These are phyloP conservation scores for Cymbopogon flexuosus DNA, from an alignment of 202 grass and related monocot genomes.

Conservation along the genomic window DNA sequence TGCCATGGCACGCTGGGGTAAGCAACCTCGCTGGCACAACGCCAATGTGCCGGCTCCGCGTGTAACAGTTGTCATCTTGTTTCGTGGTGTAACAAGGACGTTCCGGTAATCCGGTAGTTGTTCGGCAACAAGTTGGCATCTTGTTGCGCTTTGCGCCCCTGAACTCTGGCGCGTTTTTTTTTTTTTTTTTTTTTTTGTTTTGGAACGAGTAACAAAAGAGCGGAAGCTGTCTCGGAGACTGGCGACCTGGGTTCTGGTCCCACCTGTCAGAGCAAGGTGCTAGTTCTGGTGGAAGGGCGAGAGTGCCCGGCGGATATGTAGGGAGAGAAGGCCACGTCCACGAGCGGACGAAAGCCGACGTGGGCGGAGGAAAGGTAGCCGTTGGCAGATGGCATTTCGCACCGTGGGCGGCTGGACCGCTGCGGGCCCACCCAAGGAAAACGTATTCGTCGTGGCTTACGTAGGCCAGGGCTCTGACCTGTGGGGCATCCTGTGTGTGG, in stretches of 20 bases:
- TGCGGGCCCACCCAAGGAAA: background rate
- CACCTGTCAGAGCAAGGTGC: background rate
- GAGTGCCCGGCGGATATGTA: background rate
- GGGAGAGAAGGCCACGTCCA: background rate
- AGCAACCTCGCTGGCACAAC: too few relatives aligned
- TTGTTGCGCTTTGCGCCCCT: too few relatives aligned
- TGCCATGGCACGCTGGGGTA: too few relatives aligned
- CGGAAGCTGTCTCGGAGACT: background rate
- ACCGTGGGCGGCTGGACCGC: background rate
- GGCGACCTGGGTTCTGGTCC: background rate
- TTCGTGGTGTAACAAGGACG: too few relatives aligned
- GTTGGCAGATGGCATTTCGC: background rate
- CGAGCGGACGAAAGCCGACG: background rate
- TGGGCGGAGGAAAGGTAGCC: constrained; percentile 21
- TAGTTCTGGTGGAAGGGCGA: background rate
- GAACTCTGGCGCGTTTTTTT: too few relatives aligned
- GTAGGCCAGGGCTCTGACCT: background rate
- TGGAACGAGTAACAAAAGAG: too few relatives aligned
- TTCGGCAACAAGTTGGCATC: too few relatives aligned
- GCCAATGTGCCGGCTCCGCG: too few relatives aligned
- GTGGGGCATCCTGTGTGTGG: too few relatives aligned
- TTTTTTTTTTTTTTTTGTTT: background rate
- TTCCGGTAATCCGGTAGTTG: too few relatives aligned
- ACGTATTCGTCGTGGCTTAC: background rate
- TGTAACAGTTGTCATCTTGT: too few relatives aligned